Evolutionary conservation across 495 filamentous ascomycete species (phyloP), one percentile per base, ranked within the genome.

Genomic region (Tuber umbilicatum): DNA sequence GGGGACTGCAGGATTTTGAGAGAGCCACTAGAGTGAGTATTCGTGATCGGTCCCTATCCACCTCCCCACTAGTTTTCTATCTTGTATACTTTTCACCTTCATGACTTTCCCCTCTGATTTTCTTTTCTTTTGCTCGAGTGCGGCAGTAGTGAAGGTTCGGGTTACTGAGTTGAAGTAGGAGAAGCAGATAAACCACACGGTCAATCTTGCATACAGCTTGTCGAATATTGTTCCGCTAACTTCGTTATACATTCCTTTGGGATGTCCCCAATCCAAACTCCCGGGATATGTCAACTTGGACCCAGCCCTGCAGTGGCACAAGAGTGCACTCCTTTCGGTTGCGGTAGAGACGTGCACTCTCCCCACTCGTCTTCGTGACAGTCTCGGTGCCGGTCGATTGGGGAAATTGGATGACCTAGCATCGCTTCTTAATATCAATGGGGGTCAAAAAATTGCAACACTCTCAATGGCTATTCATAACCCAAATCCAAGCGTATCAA

Each of bases 331-430:
- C 38, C 85, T 97, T 75, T 89, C 90, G 12, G 87, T 90, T 7
- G 91, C 93, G 12, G 78, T 97, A 40, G 95, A 99, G 83, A 93
- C 88, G 40, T 87, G 90, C 42, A 93, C 90, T 5, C 84, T 99
- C 40, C 93, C 93, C 19, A 89, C 92, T 16, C 87, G 94, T 41
- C 83, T 97, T 72, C 89, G 87, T 67, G 84, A 87, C 5, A 82
- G 82, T 68, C 83, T 86, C 12, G 82, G 83, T 38, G 70, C 80
- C 16, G 76, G 80, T 12, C 84, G 82, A 47, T 85, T 86, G 9
- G 85, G 86, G 38, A 86, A 84, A 4, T 80, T 93, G 43, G 85
- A 86, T n/a, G 86, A 89, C 75, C 87, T 97, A 80, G 89, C 91
- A 76, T 88, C 89, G 9, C 86, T 89, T 9, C 83, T 97, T 39